phyloP scores from a whole-genome alignment of 2,329 filamentous ascomycete species.

The Fonsecaea pugnacius region DNA sequence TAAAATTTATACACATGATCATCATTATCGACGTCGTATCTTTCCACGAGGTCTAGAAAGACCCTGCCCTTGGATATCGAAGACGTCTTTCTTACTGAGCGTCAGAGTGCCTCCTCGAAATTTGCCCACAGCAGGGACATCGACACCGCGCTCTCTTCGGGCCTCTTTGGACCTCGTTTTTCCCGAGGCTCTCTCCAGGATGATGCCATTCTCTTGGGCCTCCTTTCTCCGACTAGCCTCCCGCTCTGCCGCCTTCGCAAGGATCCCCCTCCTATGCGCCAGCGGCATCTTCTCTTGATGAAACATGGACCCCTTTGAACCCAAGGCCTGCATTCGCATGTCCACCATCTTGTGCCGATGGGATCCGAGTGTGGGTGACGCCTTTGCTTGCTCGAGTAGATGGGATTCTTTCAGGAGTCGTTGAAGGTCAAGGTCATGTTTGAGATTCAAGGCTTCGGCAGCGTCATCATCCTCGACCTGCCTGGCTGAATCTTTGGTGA shows the following conservation, averaged over 20 bases:
- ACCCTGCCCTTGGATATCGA: constrained; percentile 64
- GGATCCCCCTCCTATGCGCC: constrained; percentile 82
- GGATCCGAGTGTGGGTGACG: constrained; percentile 66
- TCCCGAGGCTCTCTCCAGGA: constrained; percentile 67
- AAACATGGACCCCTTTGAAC: constrained; percentile 75
- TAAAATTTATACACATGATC: not conserved
- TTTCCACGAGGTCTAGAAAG: constrained; percentile 20
- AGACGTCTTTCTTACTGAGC: constrained; percentile 77
- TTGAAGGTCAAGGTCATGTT: constrained; percentile 90
- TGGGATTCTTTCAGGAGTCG: constrained; percentile 90
- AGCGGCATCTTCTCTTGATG: constrained; percentile 88
- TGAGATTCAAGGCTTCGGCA: constrained; percentile 69
- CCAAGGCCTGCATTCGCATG: constrained; percentile 78
- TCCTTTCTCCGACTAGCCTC: constrained; percentile 76
- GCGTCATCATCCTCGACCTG: constrained; percentile 46
- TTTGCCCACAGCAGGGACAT: constrained; percentile 77
- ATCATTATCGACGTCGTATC: constrained; percentile 23
- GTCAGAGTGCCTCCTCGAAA: constrained; percentile 79
- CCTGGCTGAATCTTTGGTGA: constrained; percentile 12
- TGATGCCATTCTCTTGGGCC: constrained; percentile 86
- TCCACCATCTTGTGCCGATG: constrained; percentile 82
- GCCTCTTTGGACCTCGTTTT: constrained; percentile 43
- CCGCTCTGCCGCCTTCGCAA: constrained; percentile 64
- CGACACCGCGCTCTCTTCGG: constrained; percentile 67
- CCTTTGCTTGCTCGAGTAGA: constrained; percentile 68